Percentiles rank a stretch among this genome's conserved stretches.
Conservation (phyloP, 208 protist genomes). For the Acanthamoeba divionensis region DNA sequence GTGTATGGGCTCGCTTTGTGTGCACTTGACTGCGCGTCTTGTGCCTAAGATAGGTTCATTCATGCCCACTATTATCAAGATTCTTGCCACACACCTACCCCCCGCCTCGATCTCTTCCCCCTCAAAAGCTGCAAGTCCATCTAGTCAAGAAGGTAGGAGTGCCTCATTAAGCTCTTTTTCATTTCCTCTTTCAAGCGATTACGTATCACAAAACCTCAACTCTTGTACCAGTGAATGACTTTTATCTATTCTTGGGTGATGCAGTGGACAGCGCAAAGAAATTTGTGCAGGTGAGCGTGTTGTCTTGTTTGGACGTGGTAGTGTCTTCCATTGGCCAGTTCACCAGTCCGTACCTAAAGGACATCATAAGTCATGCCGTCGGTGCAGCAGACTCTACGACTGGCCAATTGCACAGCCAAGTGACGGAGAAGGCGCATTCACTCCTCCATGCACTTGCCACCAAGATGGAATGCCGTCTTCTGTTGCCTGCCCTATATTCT, state of each 20-base stretch:
- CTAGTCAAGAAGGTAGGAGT: neutral
- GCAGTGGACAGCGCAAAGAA: no score
- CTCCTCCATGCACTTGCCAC: conserved; percentile 5
- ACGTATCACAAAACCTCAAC: neutral
- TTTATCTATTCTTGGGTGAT: no score
- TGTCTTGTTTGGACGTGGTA: neutral
- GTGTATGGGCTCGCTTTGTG: neutral
- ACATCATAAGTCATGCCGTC: neutral
- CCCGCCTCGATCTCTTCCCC: no score
- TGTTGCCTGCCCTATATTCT: neutral
- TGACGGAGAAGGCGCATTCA: neutral
- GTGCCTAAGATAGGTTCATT: neutral
- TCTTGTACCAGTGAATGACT: no score
- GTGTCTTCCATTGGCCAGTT: neutral
- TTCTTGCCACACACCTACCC: no score
- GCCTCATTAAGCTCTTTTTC: neutral
- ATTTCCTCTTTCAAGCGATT: neutral
- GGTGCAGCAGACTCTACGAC: no score
- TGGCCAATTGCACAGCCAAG: neutral
- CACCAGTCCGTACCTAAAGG: neutral
- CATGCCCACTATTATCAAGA: conserved; percentile 8
- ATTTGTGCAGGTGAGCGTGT: neutral
- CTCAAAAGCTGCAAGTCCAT: no score
- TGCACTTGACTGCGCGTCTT: neutral
- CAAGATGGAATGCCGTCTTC: neutral